Conservation (phyloP, 1,139 yeast species). For the Nakaseomyces kungkrabaensis region DNA sequence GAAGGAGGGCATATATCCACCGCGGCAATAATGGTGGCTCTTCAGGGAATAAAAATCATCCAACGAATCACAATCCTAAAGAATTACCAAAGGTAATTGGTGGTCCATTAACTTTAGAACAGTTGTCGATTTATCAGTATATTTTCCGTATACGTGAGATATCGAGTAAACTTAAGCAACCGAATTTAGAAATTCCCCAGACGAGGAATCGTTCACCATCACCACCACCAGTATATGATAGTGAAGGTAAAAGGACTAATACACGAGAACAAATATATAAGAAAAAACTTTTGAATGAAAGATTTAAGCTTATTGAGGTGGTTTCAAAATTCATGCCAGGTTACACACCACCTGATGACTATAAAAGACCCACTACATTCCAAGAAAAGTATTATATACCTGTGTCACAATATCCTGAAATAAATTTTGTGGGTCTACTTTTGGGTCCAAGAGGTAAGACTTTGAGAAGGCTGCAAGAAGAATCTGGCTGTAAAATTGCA, state of each 20-base stretch:
- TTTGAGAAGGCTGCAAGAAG: slow-evolving; percentile 64
- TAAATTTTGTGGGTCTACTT: slow-evolving; percentile 83
- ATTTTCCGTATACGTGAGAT: slow-evolving; percentile 74
- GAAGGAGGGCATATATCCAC: neutral
- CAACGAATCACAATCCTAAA: neutral
- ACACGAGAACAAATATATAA: slow-evolving; percentile 65
- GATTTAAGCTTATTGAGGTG: slow-evolving; percentile 64
- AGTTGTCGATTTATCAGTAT: slow-evolving; percentile 70
- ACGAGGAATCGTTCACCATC: slow-evolving; percentile 55
- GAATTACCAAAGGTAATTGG: slow-evolving; percentile 34
- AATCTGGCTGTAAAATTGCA: slow-evolving; percentile 78
- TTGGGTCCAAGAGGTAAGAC: slow-evolving; percentile 97
- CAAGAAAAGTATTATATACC: slow-evolving; percentile 82
- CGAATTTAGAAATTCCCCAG: slow-evolving; percentile 32
- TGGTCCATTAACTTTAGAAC: slow-evolving; percentile 70
- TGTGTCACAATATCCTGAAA: slow-evolving; percentile 76
- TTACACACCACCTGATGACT: slow-evolving; percentile 73
- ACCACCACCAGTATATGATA: slow-evolving; percentile 89
- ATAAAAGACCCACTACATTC: slow-evolving; percentile 60
- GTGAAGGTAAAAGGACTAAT: slow-evolving; percentile 70
- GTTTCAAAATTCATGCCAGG: slow-evolving; percentile 69
- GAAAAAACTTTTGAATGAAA: slow-evolving; percentile 61
- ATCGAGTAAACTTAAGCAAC: slow-evolving; percentile 44
- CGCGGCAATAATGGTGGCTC: neutral
- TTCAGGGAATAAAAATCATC: neutral